Conservation (phyloP, 805 yeast genomes). For the Vanderwaltozyma verrucispora region DNA sequence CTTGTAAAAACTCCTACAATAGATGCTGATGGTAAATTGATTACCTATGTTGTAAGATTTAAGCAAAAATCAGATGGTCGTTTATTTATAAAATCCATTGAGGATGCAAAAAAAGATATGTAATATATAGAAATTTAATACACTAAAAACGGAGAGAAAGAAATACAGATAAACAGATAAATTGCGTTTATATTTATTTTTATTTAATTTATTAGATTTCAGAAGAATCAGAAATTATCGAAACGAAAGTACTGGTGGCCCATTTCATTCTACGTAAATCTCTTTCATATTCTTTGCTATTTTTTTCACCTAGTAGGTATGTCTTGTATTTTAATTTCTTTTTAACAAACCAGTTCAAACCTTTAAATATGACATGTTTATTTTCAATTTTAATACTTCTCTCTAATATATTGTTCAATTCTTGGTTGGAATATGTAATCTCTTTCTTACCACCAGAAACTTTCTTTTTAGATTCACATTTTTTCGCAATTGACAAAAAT, state of each 20-base stretch:
- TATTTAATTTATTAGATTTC: no score
- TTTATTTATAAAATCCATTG: slow-evolving; percentile 22
- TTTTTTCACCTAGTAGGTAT: slow-evolving; percentile 12
- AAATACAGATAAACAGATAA: no score
- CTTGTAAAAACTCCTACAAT: slow-evolving; percentile 59
- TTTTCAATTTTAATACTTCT: slow-evolving; percentile 20
- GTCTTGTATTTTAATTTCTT: slow-evolving; percentile 20
- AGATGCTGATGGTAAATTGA: slow-evolving; percentile 43
- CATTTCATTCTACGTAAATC: slow-evolving; percentile 26
- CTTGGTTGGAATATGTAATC: slow-evolving; percentile 22
- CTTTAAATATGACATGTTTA: slow-evolving; percentile 23
- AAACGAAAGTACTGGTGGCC: slow-evolving; percentile 15
- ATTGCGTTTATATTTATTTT: no score
- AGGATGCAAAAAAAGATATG: slow-evolving; percentile 26
- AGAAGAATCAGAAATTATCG: slow-evolving; percentile 8
- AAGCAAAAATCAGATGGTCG: slow-evolving; percentile 38
- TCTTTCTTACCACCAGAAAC: slow-evolving; percentile 22
- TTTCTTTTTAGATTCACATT: slow-evolving; percentile 39
- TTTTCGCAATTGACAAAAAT: slow-evolving; percentile 53
- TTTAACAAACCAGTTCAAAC: slow-evolving; percentile 23
- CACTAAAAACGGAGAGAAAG: no score
- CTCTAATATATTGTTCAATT: slow-evolving; percentile 15
- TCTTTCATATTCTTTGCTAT: slow-evolving; percentile 17
- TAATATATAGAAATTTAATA: slow-evolving; percentile 6
- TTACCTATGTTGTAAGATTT: slow-evolving; percentile 63